Percentiles rank a stretch among this genome's conserved stretches.
phyloP scores from a whole-genome alignment of 345 rosid species.

The Turritis glabra region DNA sequence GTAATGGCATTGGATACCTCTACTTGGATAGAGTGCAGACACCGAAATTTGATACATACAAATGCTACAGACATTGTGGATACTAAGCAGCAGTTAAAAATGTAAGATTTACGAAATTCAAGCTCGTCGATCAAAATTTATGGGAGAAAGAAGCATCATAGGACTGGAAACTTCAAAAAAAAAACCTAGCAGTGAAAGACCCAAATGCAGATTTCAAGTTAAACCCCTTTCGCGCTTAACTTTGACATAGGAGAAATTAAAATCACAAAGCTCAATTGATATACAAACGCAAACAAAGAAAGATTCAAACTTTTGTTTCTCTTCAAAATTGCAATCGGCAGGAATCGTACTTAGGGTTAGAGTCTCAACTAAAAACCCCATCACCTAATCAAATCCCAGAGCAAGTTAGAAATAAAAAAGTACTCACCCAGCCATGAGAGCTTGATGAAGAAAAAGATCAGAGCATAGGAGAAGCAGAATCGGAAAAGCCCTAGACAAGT shows the following conservation, averaged over 20 bases:
- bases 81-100: not conserved
- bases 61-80: not conserved
- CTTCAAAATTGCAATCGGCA: not conserved
- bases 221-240: constrained; percentile 5
- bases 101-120: not conserved
- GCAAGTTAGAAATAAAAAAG: not conserved
- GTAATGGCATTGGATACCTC: not conserved
- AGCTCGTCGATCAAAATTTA: not conserved
- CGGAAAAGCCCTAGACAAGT: constrained; percentile 23
- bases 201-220: not conserved
- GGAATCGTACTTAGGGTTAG: not conserved
- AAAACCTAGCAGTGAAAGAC: constrained; percentile 6
- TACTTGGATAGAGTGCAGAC: not conserved
- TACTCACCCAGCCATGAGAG: constrained; percentile 45
- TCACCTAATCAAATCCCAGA: not conserved
- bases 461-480: constrained; percentile 11
- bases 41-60: not conserved
- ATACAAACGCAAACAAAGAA: not conserved
- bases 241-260: not conserved
- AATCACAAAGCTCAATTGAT: constrained; percentile 9
- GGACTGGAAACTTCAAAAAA: not conserved
- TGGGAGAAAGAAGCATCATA: not conserved
- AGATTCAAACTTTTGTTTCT: not conserved
- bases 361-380: not conserved
- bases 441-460: constrained; percentile 21